A percentile compares a stretch with the other conserved stretches of the same genome.
phyloP scores from a whole-genome alignment of 306 rosid species.

The Dryas drummondii region DNA sequence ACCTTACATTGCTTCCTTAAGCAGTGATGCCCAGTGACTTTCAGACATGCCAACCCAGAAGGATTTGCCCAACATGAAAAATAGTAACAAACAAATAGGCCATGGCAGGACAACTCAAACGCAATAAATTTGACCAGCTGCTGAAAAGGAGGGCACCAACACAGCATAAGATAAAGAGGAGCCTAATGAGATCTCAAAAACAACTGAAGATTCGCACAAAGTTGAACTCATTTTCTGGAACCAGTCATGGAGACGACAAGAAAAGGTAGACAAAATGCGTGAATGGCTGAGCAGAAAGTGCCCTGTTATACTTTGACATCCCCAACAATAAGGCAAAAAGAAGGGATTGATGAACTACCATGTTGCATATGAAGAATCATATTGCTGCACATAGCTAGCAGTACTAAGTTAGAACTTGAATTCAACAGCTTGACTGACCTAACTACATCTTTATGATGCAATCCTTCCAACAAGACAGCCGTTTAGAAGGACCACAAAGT shows the following conservation, averaged over 20 bases:
- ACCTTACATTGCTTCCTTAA: background rate
- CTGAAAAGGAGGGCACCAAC: background rate
- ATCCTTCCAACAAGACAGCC: background rate
- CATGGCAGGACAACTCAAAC: background rate
- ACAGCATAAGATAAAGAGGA: background rate
- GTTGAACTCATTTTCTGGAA: background rate
- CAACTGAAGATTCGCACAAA: background rate
- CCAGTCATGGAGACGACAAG: slow-evolving; percentile 5
- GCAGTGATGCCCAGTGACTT: background rate
- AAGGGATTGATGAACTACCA: background rate
- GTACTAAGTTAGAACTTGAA: background rate
- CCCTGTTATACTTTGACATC: background rate
- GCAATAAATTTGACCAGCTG: background rate
- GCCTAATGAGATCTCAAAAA: background rate
- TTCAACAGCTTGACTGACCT: slow-evolving; percentile 10
- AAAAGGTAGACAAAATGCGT: background rate
- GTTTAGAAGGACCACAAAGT: background rate
- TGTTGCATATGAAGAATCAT: background rate
- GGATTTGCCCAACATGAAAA: background rate
- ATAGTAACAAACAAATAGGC: background rate
- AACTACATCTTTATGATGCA: background rate
- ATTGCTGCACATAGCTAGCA: background rate
- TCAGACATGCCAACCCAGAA: background rate
- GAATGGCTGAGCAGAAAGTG: background rate
- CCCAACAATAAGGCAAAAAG: background rate